Evolutionary conservation across 495 filamentous ascomycete species (phyloP), one percentile per base, ranked within the genome.

Genomic region (Penicillium simplicissimum): DNA sequence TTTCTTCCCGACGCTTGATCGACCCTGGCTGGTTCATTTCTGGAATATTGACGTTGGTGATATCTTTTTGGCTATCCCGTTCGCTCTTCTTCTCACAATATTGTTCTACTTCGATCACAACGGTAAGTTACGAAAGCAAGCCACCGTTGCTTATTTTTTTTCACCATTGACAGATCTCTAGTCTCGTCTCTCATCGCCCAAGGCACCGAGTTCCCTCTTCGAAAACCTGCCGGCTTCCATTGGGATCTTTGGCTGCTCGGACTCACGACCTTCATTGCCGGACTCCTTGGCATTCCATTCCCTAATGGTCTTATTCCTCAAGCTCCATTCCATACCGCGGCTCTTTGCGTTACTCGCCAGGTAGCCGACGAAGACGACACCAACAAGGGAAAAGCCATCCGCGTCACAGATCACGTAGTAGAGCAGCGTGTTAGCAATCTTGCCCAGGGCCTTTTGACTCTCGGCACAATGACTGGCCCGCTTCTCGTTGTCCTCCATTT

Each of bases 61-160:
- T 67, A 82, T 97, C 13, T 97, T 96, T 69, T 74, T 96, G 52
- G 93, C 94, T 9, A 86, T 97, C 23, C 94, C 94, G 0, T 95
- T 97, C 73, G 93, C 90, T 1, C 66, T 96, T 42, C 80, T 97
- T 7, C 78, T 97, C 33, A 97, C 92, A 0, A 87, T 96, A 28
- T 76, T 97, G 21, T 97, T 97, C 71, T 97, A 90, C 71, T 97
- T 94, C 72, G 93, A 98, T 69, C 94, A 97, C 67, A 93, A 93
- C 65, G 88, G 87, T 90, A 77, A 54, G 74, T 67, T 11, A 14
- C 21, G 9, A 33, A 35, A 5, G 19, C n/a, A 19, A 1, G 19
- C 6, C 38, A 4, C n/a, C 1, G 9, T 31, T 4, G 19, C 11
- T 17, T 40, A 15, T 58, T 40, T 17, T 40, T 15, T 58, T 40